Conservation (phyloP, 352 stramenopile species). For the Globisporangium iwayamae region DNA sequence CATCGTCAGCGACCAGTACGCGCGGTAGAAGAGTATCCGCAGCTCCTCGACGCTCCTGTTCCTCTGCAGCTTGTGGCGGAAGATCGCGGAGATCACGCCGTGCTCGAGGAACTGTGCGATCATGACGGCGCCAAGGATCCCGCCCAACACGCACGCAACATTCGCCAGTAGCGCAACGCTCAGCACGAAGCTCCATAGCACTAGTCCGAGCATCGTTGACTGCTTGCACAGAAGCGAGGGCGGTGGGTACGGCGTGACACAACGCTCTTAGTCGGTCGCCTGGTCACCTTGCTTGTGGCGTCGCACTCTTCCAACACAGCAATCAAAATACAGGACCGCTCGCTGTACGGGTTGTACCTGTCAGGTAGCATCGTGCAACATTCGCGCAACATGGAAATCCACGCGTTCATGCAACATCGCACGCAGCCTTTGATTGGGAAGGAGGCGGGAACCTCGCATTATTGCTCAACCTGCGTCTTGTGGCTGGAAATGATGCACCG, state of each 20-base stretch:
- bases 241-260: too few species aligned
- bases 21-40: slow-evolving; percentile 53
- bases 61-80: slow-evolving; percentile 49
- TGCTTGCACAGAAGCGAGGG: background rate
- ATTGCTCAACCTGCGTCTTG: slow-evolving; percentile 6
- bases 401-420: slow-evolving; percentile 16
- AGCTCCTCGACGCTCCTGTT: slow-evolving; percentile 31
- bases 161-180: slow-evolving; percentile 21
- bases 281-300: background rate
- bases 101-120: slow-evolving; percentile 68
- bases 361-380: background rate
- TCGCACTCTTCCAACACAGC: background rate
- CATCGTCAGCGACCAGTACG: slow-evolving; percentile 57
- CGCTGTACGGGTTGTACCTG: background rate
- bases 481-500: slow-evolving; percentile 19
- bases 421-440: slow-evolving; percentile 4
- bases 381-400: slow-evolving; percentile 7
- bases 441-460: background rate
- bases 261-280: background rate
- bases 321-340: too few species aligned
- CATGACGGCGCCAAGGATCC: slow-evolving; percentile 47
- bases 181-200: slow-evolving; percentile 14
- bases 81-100: slow-evolving; percentile 45
- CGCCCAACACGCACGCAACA: slow-evolving; percentile 20
- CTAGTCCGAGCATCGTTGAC: background rate